Conservation (phyloP, 129 eudicot species). For the Escallonia rubra region DNA sequence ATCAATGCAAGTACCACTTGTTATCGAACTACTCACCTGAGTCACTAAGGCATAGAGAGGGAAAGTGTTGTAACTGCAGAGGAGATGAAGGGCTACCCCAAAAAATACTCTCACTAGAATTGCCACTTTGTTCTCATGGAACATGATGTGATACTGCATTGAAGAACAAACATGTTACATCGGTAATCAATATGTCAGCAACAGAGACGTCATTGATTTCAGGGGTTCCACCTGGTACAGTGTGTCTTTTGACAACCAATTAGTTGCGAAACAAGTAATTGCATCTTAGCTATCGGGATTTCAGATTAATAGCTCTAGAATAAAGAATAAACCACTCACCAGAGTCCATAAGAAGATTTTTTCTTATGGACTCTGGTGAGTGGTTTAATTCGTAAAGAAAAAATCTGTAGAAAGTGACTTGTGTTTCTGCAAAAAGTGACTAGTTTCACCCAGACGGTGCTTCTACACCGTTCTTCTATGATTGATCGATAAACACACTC, state of each 20-base stretch:
- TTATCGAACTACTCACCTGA: slow-evolving; percentile 41
- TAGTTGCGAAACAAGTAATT: not conserved
- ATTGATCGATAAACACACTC: too few species aligned
- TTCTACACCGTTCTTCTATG: too few species aligned
- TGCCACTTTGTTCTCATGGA: slow-evolving; percentile 49
- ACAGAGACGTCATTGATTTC: not conserved
- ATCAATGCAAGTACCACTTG: too few species aligned
- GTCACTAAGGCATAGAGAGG: slow-evolving; percentile 82
- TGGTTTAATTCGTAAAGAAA: too few species aligned
- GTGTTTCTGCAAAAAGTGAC: too few species aligned
- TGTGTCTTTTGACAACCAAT: too few species aligned
- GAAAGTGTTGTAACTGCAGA: slow-evolving; percentile 79
- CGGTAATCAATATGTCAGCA: not conserved
- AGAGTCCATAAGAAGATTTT: slow-evolving; percentile 65
- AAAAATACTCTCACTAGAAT: slow-evolving; percentile 45
- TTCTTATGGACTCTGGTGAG: slow-evolving; percentile 78
- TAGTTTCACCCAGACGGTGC: too few species aligned
- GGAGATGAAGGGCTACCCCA: slow-evolving; percentile 52
- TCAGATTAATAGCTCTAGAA: not conserved
- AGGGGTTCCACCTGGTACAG: too few species aligned
- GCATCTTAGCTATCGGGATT: too few species aligned
- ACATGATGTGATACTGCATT: slow-evolving; percentile 49
- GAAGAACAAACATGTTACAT: not conserved
- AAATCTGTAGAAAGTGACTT: too few species aligned
- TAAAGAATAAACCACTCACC: slow-evolving; percentile 29